Conservation (phyloP, 352 stramenopile species). For the Blastocystis sp. region DNA sequence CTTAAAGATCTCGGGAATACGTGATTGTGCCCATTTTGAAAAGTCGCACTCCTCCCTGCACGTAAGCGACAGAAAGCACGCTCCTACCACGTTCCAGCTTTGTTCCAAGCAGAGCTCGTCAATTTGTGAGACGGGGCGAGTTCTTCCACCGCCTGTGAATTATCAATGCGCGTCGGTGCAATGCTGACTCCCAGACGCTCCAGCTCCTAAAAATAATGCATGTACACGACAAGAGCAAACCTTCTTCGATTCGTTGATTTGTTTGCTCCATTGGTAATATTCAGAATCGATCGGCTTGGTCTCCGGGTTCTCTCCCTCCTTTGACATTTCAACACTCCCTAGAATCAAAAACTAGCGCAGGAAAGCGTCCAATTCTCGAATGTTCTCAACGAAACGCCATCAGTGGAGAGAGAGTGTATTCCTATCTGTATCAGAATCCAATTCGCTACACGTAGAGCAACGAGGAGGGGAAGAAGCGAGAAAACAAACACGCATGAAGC, state of each 20-base stretch:
- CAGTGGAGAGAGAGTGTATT: too few species aligned
- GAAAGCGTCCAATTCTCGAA: neutral
- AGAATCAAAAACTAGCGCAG: neutral
- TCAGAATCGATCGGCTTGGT: conserved; percentile 61
- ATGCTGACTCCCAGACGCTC: conserved; percentile 50
- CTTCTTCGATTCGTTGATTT: conserved; percentile 63
- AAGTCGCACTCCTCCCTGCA: conserved; percentile 51
- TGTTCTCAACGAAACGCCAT: conserved; percentile 5
- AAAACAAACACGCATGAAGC: too few species aligned
- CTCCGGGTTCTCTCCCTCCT: conserved; percentile 22
- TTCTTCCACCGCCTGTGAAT: neutral
- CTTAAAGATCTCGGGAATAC: conserved; percentile 63
- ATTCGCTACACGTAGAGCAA: too few species aligned
- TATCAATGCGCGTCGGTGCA: conserved; percentile 40
- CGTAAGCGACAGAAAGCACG: neutral
- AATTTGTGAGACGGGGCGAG: neutral
- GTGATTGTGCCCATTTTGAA: conserved; percentile 53
- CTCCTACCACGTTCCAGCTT: conserved; percentile 61
- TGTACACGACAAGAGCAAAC: neutral
- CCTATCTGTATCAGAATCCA: too few species aligned
- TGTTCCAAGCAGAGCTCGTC: conserved; percentile 60
- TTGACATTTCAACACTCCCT: conserved; percentile 9
- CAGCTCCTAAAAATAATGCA: conserved; percentile 32
- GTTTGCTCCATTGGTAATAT: conserved; percentile 65
- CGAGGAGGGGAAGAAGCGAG: too few species aligned